Conservation (phyloP, 441 rosid genomes). For the Cnidoscolus chayamansa region DNA sequence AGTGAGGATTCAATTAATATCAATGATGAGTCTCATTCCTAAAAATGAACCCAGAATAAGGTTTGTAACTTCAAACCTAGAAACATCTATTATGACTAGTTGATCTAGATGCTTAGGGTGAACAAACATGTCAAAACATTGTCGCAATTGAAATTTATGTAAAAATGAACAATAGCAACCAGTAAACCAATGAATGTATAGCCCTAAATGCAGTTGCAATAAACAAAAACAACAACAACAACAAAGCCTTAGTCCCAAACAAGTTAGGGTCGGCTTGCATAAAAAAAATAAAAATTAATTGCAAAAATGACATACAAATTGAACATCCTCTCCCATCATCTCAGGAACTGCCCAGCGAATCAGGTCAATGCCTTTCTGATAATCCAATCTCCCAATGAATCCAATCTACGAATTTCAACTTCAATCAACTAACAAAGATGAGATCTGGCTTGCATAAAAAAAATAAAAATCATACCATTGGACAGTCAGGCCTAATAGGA, state of each 20-base stretch:
- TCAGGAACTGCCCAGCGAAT: constrained; percentile 64
- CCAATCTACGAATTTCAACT: constrained; percentile 61
- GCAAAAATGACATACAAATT: constrained; percentile 67
- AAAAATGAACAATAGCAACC: not conserved
- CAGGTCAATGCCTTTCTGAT: constrained; percentile 93
- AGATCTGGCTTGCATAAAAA: not conserved
- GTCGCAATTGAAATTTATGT: not conserved
- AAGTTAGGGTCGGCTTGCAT: too few relatives aligned
- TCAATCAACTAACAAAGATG: constrained; percentile 20
- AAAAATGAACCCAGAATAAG: not conserved
- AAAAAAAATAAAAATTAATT: too few relatives aligned
- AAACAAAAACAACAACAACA: too few relatives aligned
- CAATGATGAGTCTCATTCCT: too few relatives aligned
- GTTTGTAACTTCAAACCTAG: not conserved
- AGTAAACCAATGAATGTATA: not conserved
- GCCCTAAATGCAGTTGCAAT: not conserved
- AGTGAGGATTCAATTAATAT: not conserved
- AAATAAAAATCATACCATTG: constrained; percentile 51
- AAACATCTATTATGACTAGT: not conserved
- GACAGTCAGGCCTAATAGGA: constrained; percentile 73
- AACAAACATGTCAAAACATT: not conserved
- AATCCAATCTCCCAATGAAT: constrained; percentile 90
- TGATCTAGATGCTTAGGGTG: not conserved
- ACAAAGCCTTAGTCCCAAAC: too few relatives aligned
- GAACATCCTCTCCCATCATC: constrained; percentile 81